Percentiles rank a stretch among this genome's conserved stretches.
Conservation (phyloP, 2,329 filamentous ascomycete genomes). For the Aplosporella prunicola region DNA sequence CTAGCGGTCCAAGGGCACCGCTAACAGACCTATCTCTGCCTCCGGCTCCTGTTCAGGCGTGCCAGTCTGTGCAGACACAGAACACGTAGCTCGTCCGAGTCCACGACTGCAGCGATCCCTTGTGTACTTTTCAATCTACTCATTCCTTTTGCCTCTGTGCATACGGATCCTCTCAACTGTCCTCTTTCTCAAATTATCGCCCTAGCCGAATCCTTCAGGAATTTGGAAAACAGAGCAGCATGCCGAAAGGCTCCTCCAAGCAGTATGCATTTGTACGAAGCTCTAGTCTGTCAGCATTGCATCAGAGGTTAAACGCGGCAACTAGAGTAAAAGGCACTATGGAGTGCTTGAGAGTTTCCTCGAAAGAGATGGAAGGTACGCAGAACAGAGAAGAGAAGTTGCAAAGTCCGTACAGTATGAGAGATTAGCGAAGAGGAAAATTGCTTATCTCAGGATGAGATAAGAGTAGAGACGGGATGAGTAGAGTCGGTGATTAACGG, state of each 20-base stretch:
- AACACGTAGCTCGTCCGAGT: too few relatives aligned
- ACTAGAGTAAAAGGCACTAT: slow-evolving; percentile 76
- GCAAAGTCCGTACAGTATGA: slow-evolving; percentile 82
- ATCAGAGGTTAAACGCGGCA: slow-evolving; percentile 66
- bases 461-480: too few relatives aligned
- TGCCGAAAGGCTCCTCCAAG: slow-evolving; percentile 64
- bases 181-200: slow-evolving; percentile 62
- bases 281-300: slow-evolving; percentile 77
- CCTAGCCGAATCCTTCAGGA: slow-evolving; percentile 54
- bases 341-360: slow-evolving; percentile 82
- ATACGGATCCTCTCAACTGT: slow-evolving; percentile 51
- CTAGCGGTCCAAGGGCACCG: slow-evolving; percentile 33
- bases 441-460: slow-evolving; percentile 69
- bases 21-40: slow-evolving; percentile 35
- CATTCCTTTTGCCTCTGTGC: too few relatives aligned
- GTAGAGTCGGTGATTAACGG: too few relatives aligned
- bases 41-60: slow-evolving; percentile 22
- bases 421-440: slow-evolving; percentile 70
- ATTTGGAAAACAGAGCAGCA: slow-evolving; percentile 79
- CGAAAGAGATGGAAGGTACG: slow-evolving; percentile 46
- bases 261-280: too few relatives aligned
- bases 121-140: too few relatives aligned
- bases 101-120: too few relatives aligned
- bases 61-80: too few relatives aligned
- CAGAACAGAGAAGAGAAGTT: slow-evolving; percentile 68